These are phyloP conservation scores for Coemansia sp. DNA, from an alignment of 192 early-diverging fungal species.

Conservation along the genomic window DNA sequence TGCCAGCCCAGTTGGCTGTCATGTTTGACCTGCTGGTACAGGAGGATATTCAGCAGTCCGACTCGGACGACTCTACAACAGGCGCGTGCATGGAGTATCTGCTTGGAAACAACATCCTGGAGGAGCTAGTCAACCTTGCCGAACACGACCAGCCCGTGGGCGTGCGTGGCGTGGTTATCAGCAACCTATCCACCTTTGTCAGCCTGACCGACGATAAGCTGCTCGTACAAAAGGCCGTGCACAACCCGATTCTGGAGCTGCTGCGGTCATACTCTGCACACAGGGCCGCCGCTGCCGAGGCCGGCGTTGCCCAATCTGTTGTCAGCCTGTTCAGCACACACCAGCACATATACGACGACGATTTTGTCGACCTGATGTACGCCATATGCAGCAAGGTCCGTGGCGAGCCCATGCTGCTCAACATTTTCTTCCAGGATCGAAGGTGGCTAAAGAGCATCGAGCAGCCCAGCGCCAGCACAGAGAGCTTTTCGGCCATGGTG, in stretches of 20 bases:
- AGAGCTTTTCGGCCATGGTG: constrained; percentile 48
- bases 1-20: constrained; percentile 67
- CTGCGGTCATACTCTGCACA: constrained; percentile 62
- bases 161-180: constrained; percentile 75
- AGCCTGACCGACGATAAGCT: constrained; percentile 84
- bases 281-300: constrained; percentile 1
- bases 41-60: constrained; percentile 67
- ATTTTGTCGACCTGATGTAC: constrained; percentile 49
- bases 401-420: constrained; percentile 50
- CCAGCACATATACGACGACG: constrained; percentile 31
- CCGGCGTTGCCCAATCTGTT: constrained; percentile 11
- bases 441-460: constrained; percentile 46
- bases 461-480: constrained; percentile 32
- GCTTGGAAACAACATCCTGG: constrained; percentile 79
- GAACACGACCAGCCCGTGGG: constrained; percentile 76
- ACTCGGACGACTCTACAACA: constrained; percentile 68
- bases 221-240: constrained; percentile 85
- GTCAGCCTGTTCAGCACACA: constrained; percentile 19
- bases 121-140: constrained; percentile 72
- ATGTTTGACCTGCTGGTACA: constrained; percentile 90
- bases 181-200: constrained; percentile 76
- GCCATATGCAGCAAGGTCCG: constrained; percentile 53
- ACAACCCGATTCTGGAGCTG: constrained; percentile 78
- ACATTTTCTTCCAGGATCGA: constrained; percentile 52
- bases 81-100: constrained; percentile 90